Conservation (phyloP, 257 asterid species). For the Avicennia marina region DNA sequence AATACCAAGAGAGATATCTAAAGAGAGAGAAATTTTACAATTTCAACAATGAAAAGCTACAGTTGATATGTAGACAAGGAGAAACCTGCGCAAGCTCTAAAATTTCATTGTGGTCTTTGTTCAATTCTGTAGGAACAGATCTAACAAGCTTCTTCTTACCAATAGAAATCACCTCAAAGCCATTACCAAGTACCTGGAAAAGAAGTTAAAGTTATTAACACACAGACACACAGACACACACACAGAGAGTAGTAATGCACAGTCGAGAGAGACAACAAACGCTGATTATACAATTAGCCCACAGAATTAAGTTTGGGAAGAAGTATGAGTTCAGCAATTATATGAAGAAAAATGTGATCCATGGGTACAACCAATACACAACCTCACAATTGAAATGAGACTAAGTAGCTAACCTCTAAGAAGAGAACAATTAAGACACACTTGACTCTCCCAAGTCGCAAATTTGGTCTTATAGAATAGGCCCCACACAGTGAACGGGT, state of each 20-base stretch:
- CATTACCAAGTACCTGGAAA: slow-evolving; percentile 82
- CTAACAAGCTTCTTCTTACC: slow-evolving; percentile 90
- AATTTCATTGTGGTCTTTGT: slow-evolving; percentile 93
- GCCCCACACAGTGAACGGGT: neutral
- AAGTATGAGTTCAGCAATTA: neutral
- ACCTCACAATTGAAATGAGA: neutral
- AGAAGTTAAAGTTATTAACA: neutral
- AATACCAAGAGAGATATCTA: too few species aligned
- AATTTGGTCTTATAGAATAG: neutral
- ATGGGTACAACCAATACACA: neutral
- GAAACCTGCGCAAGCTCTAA: slow-evolving; percentile 98
- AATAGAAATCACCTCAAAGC: slow-evolving; percentile 89
- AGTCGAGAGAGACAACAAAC: neutral
- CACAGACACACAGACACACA: too few species aligned
- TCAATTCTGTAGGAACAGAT: slow-evolving; percentile 97
- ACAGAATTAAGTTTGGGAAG: neutral
- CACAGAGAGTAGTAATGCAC: too few species aligned
- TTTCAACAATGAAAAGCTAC: too few species aligned
- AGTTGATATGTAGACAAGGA: too few species aligned
- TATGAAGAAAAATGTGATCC: neutral
- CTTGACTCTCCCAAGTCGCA: too few species aligned
- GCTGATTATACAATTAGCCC: neutral
- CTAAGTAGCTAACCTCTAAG: neutral
- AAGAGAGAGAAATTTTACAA: too few species aligned
- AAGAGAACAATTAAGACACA: too few species aligned